Evolutionary conservation across 2,329 filamentous ascomycete genomes (phyloP).

Genomic region (Arthrobotrys iridis): DNA sequence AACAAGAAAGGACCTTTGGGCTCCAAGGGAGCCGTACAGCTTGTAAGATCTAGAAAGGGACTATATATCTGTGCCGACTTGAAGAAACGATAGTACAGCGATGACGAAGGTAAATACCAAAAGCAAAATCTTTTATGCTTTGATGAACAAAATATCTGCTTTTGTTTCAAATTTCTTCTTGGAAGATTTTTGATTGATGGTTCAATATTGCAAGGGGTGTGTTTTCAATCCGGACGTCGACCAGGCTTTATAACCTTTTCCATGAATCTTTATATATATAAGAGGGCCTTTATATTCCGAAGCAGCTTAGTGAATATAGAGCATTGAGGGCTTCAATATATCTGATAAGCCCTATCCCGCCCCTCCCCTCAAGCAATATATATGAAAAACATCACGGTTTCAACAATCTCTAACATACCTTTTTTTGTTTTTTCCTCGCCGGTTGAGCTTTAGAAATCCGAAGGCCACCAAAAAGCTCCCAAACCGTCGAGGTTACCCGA

Average conservation of each 20-base stretch:
- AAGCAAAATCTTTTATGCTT: too few species aligned
- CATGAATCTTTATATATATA: too few species aligned
- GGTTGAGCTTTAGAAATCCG: conserved; percentile 13
- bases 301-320: too few species aligned
- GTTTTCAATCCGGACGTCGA: background rate
- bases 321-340: too few species aligned
- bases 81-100: background rate
- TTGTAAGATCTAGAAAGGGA: background rate
- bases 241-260: too few species aligned
- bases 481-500: conserved; percentile 30
- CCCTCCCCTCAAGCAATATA: too few species aligned
- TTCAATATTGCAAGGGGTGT: conserved; percentile 14
- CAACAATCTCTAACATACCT: too few species aligned
- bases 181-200: conserved; percentile 12
- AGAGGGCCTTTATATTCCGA: too few species aligned
- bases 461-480: background rate
- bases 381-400: background rate
- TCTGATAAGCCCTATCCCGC: background rate
- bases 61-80: too few species aligned
- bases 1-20: background rate
- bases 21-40: too few species aligned
- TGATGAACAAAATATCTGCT: too few species aligned
- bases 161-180: conserved; percentile 1
- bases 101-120: conserved; percentile 42
- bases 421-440: background rate